Percentiles rank a stretch among this genome's conserved stretches.
These are phyloP conservation scores for Pseudogymnoascus sp. DNA, from an alignment of 2,329 filamentous ascomycete species.

Conservation along the genomic window DNA sequence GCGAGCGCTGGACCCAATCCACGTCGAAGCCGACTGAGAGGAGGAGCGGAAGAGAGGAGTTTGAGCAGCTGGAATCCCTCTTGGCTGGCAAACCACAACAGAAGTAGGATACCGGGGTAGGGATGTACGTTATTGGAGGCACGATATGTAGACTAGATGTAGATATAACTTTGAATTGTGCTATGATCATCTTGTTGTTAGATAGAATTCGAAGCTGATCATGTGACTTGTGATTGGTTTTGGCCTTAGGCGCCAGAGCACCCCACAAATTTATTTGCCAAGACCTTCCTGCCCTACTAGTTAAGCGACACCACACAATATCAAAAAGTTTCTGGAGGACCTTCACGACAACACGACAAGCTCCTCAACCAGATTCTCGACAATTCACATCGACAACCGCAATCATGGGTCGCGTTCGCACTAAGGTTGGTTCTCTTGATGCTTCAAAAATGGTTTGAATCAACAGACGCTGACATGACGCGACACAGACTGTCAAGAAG, in stretches of 20 bases:
- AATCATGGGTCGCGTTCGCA: conserved; percentile 37
- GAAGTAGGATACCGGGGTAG: not conserved
- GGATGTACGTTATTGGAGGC: conserved; percentile 1
- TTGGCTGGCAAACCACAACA: not conserved
- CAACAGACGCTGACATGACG: conserved; percentile 3
- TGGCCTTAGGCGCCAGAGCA: not conserved
- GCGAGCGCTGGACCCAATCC: not conserved
- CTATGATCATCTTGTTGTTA: not conserved
- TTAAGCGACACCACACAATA: conserved; percentile 7
- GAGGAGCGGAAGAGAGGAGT: not conserved
- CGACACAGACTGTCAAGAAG: conserved; percentile 59
- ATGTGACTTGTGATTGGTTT: not conserved
- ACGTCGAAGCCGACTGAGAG: not conserved
- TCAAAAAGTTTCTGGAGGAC: not conserved
- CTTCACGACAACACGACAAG: conserved; percentile 4
- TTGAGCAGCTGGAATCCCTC: conserved; percentile 4
- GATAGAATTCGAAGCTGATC: not conserved
- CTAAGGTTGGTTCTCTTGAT: conserved; percentile 29
- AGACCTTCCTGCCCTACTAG: conserved; percentile 2
- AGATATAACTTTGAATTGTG: conserved; percentile 8
- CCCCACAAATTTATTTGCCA: not conserved
- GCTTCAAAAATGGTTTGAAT: conserved; percentile 21
- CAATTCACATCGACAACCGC: conserved; percentile 22
- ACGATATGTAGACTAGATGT: conserved; percentile 6
- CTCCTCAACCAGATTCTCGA: conserved; percentile 13